Conservation (phyloP, 1,284 basidiomycete genomes). For the Mycosarcoma maydis region DNA sequence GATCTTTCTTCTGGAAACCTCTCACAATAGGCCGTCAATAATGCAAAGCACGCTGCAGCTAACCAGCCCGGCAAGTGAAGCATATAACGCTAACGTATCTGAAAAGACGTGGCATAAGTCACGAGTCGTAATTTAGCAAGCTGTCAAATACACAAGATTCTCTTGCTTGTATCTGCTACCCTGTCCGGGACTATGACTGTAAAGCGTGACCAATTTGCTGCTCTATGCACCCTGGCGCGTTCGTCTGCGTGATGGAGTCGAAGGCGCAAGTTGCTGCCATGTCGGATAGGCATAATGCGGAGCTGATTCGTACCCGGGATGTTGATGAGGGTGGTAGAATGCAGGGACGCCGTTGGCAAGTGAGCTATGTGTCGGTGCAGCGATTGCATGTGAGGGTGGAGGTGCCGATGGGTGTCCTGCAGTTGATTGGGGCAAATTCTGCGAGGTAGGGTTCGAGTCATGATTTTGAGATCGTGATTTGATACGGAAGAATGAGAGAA, state of each 20-base stretch:
- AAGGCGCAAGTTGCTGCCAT: slow-evolving; percentile 30
- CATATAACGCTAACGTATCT: neutral
- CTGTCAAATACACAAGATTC: slow-evolving; percentile 5
- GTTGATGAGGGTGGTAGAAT: slow-evolving; percentile 21
- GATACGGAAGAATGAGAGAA: slow-evolving; percentile 61
- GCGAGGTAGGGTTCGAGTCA: slow-evolving; percentile 7
- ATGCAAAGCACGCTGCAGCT: slow-evolving; percentile 34
- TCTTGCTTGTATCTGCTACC: no score
- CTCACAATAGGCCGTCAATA: slow-evolving; percentile 28
- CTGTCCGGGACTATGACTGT: no score
- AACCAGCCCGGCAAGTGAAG: slow-evolving; percentile 33
- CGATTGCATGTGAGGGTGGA: slow-evolving; percentile 1
- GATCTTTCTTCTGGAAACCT: neutral
- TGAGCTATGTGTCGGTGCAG: neutral
- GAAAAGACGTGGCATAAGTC: no score
- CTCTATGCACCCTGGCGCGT: slow-evolving; percentile 2
- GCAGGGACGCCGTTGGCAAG: slow-evolving; percentile 17
- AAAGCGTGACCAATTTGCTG: no score
- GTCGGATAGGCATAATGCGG: slow-evolving; percentile 19
- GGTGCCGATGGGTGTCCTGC: neutral
- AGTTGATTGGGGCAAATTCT: slow-evolving; percentile 3
- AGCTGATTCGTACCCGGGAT: slow-evolving; percentile 9
- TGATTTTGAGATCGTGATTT: slow-evolving; percentile 27
- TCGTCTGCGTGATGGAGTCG: slow-evolving; percentile 30
- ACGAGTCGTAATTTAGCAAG: neutral